These are phyloP conservation scores for Echinochloa phyllopogon DNA, from an alignment of 176 grass and related monocot species.

Conservation along the genomic window DNA sequence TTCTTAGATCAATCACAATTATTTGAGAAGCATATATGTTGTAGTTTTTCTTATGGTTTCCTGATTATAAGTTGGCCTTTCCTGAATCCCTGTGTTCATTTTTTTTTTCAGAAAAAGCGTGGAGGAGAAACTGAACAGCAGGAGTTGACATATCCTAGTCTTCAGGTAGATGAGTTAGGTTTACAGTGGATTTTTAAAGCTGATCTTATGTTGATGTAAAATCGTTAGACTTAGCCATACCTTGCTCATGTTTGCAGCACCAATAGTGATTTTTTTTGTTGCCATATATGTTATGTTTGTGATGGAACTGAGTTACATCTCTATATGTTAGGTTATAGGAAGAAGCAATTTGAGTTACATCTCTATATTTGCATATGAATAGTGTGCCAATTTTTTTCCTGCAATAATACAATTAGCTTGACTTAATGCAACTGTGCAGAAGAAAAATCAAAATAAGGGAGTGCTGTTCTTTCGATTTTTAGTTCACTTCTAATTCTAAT, in stretches of 20 bases:
- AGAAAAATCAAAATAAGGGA: not conserved
- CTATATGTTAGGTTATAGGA: conserved; percentile 2
- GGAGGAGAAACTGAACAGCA: conserved; percentile 53
- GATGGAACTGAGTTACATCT: not conserved
- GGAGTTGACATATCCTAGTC: conserved; percentile 67
- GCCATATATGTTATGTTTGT: not conserved
- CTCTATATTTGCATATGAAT: conserved; percentile 3
- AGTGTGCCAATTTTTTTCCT: not conserved
- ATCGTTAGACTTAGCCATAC: not conserved
- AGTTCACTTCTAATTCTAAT: not conserved
- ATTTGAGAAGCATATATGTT: not conserved
- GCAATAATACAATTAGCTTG: not conserved
- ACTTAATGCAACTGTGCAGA: not conserved
- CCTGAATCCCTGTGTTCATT: not conserved
- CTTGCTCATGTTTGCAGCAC: conserved; percentile 17
- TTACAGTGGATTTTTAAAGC: not conserved
- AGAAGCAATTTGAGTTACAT: not conserved
- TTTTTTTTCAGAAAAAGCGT: conserved; percentile 66
- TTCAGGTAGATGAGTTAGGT: conserved; percentile 63
- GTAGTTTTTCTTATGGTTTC: not conserved
- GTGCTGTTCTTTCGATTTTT: not conserved
- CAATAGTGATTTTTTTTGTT: not conserved
- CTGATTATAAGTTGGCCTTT: not conserved
- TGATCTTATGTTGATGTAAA: not conserved
- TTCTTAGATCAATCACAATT: not conserved